Conservation (phyloP, 2,329 filamentous ascomycete species). For the Chaetomium sp. region DNA sequence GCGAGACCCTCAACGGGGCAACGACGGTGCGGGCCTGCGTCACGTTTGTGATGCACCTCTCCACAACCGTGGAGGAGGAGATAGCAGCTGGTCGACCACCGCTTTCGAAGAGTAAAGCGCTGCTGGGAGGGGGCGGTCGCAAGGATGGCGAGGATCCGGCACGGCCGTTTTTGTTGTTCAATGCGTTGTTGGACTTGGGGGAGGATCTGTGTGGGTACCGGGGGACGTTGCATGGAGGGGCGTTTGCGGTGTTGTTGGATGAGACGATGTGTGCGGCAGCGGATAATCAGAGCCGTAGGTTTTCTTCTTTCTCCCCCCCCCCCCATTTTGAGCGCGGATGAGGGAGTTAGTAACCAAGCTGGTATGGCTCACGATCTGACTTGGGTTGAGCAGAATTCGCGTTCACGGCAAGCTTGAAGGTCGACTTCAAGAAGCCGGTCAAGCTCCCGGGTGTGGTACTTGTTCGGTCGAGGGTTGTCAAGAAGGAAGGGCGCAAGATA, state of each 20-base stretch:
- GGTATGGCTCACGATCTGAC: background rate
- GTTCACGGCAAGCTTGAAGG: constrained; percentile 17
- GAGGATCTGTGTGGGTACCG: constrained; percentile 15
- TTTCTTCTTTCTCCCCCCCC: background rate
- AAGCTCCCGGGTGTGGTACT: constrained; percentile 15
- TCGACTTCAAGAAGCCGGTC: constrained; percentile 11
- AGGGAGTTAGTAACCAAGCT: background rate
- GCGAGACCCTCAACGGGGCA: constrained; percentile 8
- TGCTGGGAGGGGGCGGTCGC: constrained; percentile 9
- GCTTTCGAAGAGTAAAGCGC: constrained; percentile 8
- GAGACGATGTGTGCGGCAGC: constrained; percentile 20
- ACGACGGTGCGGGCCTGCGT: constrained; percentile 15
- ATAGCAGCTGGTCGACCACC: background rate
- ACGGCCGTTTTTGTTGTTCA: constrained; percentile 18
- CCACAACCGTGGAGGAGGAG: no score
- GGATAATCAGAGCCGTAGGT: constrained; percentile 12
- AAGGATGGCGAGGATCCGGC: constrained; percentile 11
- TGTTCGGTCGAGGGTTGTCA: constrained; percentile 15
- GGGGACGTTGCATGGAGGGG: constrained; percentile 17
- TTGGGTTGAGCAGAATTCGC: constrained; percentile 1
- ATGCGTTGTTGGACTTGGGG: constrained; percentile 19
- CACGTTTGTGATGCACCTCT: background rate
- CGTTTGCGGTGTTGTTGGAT: constrained; percentile 16
- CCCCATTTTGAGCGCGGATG: background rate
- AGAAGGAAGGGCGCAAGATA: constrained; percentile 16